Base-by-base conservation (phyloP, 2,329 filamentous ascomycete species). In the Beauveria sp. region DNA sequence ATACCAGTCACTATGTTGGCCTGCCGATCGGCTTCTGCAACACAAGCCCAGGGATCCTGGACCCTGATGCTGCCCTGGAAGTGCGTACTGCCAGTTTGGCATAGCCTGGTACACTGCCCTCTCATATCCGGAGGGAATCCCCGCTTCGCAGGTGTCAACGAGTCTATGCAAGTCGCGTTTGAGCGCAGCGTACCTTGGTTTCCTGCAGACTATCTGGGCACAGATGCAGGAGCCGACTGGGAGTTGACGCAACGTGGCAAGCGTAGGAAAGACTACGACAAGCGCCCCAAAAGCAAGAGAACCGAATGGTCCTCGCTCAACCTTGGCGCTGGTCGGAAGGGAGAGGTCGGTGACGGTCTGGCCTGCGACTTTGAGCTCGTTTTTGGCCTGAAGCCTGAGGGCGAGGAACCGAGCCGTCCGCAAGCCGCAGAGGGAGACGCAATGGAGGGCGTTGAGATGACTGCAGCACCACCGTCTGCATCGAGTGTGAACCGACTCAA, bases 11-110 rank as follows among this genome's bases (percentile, higher is more conserved):
- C 93, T 1, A 75, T 96, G 6, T 79, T 91, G 5, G 80, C 87
- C 40, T 84, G 83, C 12, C 81, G 84, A 3, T 71, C 80, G 10
- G 71, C 75, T 12, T 67, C 71, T 1, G 74, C 75, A 43, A 76
- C 73, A 12, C 81, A 80, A 52, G 76, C 79, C 1, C 85, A 88
- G 53, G 88, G 88, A 0, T 86, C 81, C 0, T 97, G 92, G 91
- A 94, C 87, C 0, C 71, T 97, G 1, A 79, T 97, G 26, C 81
- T 94, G 3, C 94, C 94, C 0, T 97, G 93, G 91, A 92, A 90
- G 70, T 96, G 90, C 67, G 88, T 97, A 41, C 79, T 85, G 41
- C 85, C 91, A 0, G 79, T 97, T 37, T 99, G 94, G 94, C 88
- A 93, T 67, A 86, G 85, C 52, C 75, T 97, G 16, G 88, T 96